Base-by-base conservation (phyloP, 78 protist genomes). In the Guillardia theta region DNA sequence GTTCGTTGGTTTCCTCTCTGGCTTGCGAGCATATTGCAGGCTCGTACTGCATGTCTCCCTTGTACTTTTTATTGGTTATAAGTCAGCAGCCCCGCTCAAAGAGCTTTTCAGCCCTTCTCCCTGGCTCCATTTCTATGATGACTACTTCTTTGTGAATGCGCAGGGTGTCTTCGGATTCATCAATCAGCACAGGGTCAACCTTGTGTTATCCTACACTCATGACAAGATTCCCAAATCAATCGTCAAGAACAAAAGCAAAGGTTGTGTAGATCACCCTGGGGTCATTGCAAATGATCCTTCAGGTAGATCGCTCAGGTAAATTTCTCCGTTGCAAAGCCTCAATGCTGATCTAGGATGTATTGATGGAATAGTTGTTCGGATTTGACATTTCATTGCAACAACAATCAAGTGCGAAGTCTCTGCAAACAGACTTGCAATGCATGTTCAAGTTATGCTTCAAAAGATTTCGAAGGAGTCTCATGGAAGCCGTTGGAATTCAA, bases 111-210 rank as follows among this genome's bases (percentile, higher is more conserved):
- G 48, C 24, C 44, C 62, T 1, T 24, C 80, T 0, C 95, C 95
- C 53, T 94, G 95, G 95, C 95, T 94, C 37, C 76, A 48, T 48
- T 94, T 30, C 92, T 94, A 94, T 50, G 95, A 94, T 62, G 95
- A 94, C 15, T 83, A 39, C 62, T 94, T 94, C 88, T n/a, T 94
- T 27, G 95, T 94, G 64, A 77, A 78, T 33, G 95, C 95, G 41
- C 92, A 94, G 48, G 95, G 95, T n/a, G 95, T 94, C 76, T 94
- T 94, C 33, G 95, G 95, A 41, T 94, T 94, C 93, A 37, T 94
- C 53, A 94, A 94, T 62, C 3, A 21, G 36, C 88, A 94, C 21
- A n/a, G 95, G 10, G 37, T 33, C 5, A 41, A 5, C 36, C 62
- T 78, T 44, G 78, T 45, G 18, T 83, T 94, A 36, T 4, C 10